Evolutionary conservation across 179 eudicot genomes (phyloP), one percentile per base, ranked within the genome.

Genomic region (Pouteria campechiana): DNA sequence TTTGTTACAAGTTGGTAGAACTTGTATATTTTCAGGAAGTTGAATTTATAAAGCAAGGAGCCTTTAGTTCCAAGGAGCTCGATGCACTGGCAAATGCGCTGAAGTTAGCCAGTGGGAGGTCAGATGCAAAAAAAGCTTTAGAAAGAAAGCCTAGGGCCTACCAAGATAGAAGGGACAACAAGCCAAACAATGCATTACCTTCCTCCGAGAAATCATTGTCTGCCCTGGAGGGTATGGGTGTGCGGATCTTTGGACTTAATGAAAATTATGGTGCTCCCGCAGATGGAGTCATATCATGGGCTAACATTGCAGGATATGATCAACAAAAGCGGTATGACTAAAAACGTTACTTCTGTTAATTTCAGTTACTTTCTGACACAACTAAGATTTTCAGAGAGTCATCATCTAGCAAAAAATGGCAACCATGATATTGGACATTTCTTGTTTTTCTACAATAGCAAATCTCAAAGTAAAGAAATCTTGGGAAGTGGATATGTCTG

Each of bases 221-320:
- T 46, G 78, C 74, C 58, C 61, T 92, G 30, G 96, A 92, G 75
- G 79, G 77, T 43, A 87, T 87, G 96, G 96, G 99, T 34, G 78
- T 92, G 42, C 80, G 72, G 57, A 66, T 92, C 31, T 92, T 74
- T 65, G 99, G 99, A 41, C 62, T 87, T 29, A 70, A 67, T 46
- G 75, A 71, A 47, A 56, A 70, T 7, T 64, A 23, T 39, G 18
- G 38, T 16, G 85, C 44, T 46, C 10, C 45, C 22, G 11, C 68
- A 22, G 75, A 54, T 48, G 36, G 55, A 41, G 75, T 73, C 44
- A 73, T 92, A 48, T 76, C 98, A 41, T 92, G 99, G 99, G 96
- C 79, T 22, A 87, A 81, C 52, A 92, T 87, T 70, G 99, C 96
- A 64, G 99, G 99, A 16, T 92, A 87, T 72, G 68, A 75, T 46